Evolutionary conservation across 1,139 yeast species (phyloP), one percentile per base, ranked within the genome.

Genomic region (Blastobotrys capitulatus): DNA sequence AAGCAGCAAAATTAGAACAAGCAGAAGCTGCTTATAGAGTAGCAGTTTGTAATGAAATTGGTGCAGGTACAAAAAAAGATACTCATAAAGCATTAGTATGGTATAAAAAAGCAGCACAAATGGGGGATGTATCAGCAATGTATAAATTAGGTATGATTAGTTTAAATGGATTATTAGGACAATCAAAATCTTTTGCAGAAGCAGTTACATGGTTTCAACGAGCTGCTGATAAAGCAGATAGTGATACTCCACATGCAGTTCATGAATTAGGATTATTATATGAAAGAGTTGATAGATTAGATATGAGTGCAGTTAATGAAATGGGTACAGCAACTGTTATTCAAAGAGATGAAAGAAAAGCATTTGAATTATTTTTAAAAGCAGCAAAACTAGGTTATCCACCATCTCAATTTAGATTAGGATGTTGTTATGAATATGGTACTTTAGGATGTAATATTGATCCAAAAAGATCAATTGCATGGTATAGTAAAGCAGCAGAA

Each of bases 381-480:
- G 86, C 96, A 3, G 96, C 97, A 6, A 78, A 80, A 58, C 72
- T 82, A 54, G 81, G 83, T 41, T 86, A 90, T 61, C 73, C 90
- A 10, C 80, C 88, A 39, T 86, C 97, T 0, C 95, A 88, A 65
- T 89, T 86, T 61, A 81, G 87, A 56, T 72, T 92, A 44, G 98
- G 97, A 3, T 80, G 82, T 60, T 84, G 89, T 47, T 89, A 88
- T 66, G 97, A 92, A 65, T 80, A 79, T 60, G 98, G 97, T 5
- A 86, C 82, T 50, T 72, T 84, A 52, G 81, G 83, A 36, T 76
- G 90, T 51, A 72, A 74, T 6, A 72, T 77, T 19, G 87, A 86
- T 61, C 79, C 95, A 15, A 75, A 76, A 58, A 82, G 84, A 60
- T 83, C 95, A 5, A 80, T 92, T 51, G 92, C 89, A 45, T 92